These are phyloP conservation scores for Geopyxis carbonaria DNA, from an alignment of 495 filamentous ascomycete species.

Conservation along the genomic window DNA sequence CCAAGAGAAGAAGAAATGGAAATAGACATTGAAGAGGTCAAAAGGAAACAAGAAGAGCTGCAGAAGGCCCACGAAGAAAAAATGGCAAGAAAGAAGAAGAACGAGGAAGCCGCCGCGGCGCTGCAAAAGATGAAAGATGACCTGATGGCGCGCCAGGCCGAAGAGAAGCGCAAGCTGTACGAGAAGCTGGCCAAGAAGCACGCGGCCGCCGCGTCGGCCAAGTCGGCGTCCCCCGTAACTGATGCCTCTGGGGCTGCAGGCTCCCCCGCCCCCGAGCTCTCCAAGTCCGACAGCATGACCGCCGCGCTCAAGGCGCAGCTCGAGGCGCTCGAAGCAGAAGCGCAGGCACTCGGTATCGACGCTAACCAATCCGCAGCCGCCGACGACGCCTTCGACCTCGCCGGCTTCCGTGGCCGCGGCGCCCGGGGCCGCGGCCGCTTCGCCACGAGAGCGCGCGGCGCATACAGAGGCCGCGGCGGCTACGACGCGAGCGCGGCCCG, in stretches of 20 bases:
- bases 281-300: slow-evolving; percentile 43
- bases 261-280: slow-evolving; percentile 16
- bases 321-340: slow-evolving; percentile 70
- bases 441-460: slow-evolving; percentile 43
- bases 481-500: slow-evolving; percentile 28
- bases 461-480: slow-evolving; percentile 39
- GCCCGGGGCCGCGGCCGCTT: slow-evolving; percentile 35
- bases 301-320: slow-evolving; percentile 60
- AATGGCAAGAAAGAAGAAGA: slow-evolving; percentile 50
- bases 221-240: slow-evolving; percentile 6
- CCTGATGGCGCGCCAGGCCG: slow-evolving; percentile 52
- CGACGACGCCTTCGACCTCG: slow-evolving; percentile 23
- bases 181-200: slow-evolving; percentile 40
- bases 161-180: slow-evolving; percentile 56
- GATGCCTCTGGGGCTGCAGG: slow-evolving; percentile 27
- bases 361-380: slow-evolving; percentile 23
- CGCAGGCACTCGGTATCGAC: slow-evolving; percentile 61
- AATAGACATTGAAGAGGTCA: slow-evolving; percentile 64
- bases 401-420: slow-evolving; percentile 26
- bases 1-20: slow-evolving; percentile 31
- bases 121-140: slow-evolving; percentile 63
- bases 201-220: slow-evolving; percentile 13
- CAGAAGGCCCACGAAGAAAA: slow-evolving; percentile 69
- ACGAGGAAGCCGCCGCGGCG: slow-evolving; percentile 51
- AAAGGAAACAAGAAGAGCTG: slow-evolving; percentile 56